Base-by-base conservation (phyloP, 495 filamentous ascomycete genomes). In the Patellaria atrata region DNA sequence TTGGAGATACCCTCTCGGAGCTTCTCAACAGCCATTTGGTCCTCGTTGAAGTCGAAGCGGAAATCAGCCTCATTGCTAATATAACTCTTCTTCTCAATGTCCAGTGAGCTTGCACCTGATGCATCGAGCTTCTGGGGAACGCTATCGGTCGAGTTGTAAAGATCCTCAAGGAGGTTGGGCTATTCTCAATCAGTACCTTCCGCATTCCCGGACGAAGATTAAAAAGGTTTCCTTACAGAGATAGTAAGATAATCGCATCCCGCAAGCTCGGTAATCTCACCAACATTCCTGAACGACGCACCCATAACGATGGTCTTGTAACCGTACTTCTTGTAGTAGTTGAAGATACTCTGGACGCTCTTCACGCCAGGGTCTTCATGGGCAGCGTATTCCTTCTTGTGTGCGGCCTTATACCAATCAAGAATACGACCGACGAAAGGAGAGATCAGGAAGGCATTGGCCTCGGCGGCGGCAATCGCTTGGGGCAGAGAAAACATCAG, bases 251-350 rank as follows among this genome's bases (percentile, higher is more conserved):
- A 99, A 63, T 99, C 89, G 55, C 89, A 96, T 52, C 89, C 89
- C 57, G 84, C 84, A 22, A 99, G 69, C 71, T 99, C 91, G 27
- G 79, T 94, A 63, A 99, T 92, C 68, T 99, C 89, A 44, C 89
- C 89, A 35, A 65, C 61, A 65, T 80, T 94, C 51, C 89, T 71
- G 82, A 99, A 99, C 10, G 85, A 94, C 44, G 89, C 89, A 54
- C 89, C 89, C 89, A 99, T 99, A 57, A 99, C 89, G 52, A 92
- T 92, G 59, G 89, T 97, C 50, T 89, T 86, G 75, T 99, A 94
- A 53, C 79, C 84, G 61, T 68, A 79, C 71, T 94, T 99, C 82
- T 99, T 99, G 77, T 99, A 99, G 80, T 99, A 99, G 70, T 99
- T 92, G 79, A 79, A 99, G 70, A 99, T 99, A 57, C 48, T 53